phyloP scores from a whole-genome alignment of 2,329 filamentous ascomycete species.

The Neofusicoccum kwambonambiense region DNA sequence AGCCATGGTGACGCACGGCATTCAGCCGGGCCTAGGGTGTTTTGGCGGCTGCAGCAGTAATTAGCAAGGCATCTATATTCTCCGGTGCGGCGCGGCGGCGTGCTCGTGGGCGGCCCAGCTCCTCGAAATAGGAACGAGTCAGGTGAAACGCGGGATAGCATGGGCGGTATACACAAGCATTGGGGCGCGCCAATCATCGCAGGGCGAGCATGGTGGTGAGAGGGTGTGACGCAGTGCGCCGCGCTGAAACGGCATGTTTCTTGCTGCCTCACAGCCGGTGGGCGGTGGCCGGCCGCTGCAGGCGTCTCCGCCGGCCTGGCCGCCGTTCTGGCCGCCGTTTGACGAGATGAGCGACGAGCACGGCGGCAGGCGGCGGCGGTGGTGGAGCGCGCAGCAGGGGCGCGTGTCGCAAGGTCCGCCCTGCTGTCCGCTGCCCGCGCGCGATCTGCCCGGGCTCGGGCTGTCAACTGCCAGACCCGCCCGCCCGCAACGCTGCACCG shows the following conservation, averaged over 20 bases:
- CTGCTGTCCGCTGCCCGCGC: neutral
- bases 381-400: neutral
- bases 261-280: slow-evolving; percentile 3
- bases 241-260: slow-evolving; percentile 17
- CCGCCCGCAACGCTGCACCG: neutral
- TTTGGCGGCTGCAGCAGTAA: slow-evolving; percentile 1
- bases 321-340: slow-evolving; percentile 1
- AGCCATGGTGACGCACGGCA: neutral
- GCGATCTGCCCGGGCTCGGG: neutral
- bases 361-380: neutral
- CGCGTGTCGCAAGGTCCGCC: neutral
- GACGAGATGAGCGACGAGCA: slow-evolving; percentile 1
- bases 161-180: slow-evolving; percentile 5
- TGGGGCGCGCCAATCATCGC: slow-evolving; percentile 4
- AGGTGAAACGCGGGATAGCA: slow-evolving; percentile 1
- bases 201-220: neutral
- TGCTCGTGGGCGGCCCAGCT: neutral
- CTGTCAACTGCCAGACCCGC: neutral
- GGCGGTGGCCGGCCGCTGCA: neutral
- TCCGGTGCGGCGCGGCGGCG: neutral
- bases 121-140: neutral
- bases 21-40: neutral
- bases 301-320: no score
- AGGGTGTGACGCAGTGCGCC: neutral
- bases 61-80: slow-evolving; percentile 3